Evolutionary conservation across 345 rosid species (phyloP).

Genomic region (Rhodomyrtus tomentosa): DNA sequence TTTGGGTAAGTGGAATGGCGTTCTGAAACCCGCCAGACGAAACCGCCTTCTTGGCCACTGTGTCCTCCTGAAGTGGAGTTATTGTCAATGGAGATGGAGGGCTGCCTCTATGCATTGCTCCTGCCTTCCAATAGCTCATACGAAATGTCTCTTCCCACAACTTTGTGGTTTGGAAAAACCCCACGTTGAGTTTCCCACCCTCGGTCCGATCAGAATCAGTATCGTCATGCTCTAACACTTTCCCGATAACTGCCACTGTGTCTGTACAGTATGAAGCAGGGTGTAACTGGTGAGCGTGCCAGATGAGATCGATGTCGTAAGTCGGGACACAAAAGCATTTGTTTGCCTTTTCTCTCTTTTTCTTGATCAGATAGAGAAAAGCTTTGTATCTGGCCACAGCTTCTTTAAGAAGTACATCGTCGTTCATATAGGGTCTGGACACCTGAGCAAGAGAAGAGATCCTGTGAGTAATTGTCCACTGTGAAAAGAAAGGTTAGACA

Average conservation of each 20-base stretch:
- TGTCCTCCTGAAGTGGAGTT: not conserved
- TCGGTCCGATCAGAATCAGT: constrained; percentile 61
- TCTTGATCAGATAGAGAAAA: constrained; percentile 63
- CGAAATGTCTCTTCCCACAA: constrained; percentile 83
- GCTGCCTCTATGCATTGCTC: constrained; percentile 72
- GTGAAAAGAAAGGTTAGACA: not conserved
- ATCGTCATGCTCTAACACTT: constrained; percentile 76
- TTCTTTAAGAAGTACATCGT: constrained; percentile 50
- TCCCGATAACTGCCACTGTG: constrained; percentile 37
- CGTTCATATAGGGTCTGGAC: constrained; percentile 38
- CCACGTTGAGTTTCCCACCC: constrained; percentile 68
- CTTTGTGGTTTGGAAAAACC: constrained; percentile 57
- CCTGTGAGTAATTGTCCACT: not conserved
- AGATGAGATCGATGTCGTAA: constrained; percentile 84
- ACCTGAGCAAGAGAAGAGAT: constrained; percentile 34
- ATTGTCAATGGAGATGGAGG: constrained; percentile 39
- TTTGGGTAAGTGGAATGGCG: constrained; percentile 26
- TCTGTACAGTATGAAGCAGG: constrained; percentile 59
- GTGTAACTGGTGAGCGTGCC: constrained; percentile 90
- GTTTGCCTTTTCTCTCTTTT: constrained; percentile 38
- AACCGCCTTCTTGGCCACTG: not conserved
- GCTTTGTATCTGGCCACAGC: constrained; percentile 87
- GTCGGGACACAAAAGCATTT: constrained; percentile 78
- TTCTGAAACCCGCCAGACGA: not conserved
- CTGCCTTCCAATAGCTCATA: constrained; percentile 68